Evolutionary conservation across 495 filamentous ascomycete genomes (phyloP).

Genomic region (Elasticomyces elasticus): DNA sequence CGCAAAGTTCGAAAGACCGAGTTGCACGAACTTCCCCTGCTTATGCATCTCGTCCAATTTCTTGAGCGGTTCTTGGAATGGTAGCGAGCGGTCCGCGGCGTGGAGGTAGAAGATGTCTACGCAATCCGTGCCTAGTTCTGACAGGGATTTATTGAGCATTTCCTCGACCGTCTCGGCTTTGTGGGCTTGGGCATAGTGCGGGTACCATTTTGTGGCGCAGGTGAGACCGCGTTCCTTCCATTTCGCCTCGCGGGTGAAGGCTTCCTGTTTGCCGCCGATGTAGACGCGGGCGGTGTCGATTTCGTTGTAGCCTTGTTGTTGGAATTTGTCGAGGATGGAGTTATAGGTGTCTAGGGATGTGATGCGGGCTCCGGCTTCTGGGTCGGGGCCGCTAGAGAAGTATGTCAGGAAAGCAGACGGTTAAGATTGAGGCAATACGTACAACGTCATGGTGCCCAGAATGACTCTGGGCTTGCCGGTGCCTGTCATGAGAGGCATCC

Average conservation of each 20-base stretch:
- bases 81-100: conserved; percentile 57
- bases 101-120: conserved; percentile 90
- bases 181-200: conserved; percentile 47
- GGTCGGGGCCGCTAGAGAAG: conserved; percentile 8
- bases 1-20: conserved; percentile 78
- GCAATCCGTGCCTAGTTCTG: conserved; percentile 60
- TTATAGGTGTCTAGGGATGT: conserved; percentile 32
- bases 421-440: background rate
- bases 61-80: conserved; percentile 67
- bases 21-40: conserved; percentile 72
- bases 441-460: conserved; percentile 53
- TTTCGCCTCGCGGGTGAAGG: conserved; percentile 60
- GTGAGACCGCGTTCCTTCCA: conserved; percentile 79
- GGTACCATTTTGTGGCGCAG: conserved; percentile 78
- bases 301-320: conserved; percentile 45
- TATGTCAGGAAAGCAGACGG: background rate
- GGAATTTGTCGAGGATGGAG: conserved; percentile 44
- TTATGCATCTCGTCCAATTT: conserved; percentile 74
- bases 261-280: conserved; percentile 65
- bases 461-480: conserved; percentile 43
- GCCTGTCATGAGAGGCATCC: conserved; percentile 24
- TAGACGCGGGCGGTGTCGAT: conserved; percentile 61
- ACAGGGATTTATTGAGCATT: conserved; percentile 54
- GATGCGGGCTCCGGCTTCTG: conserved; percentile 24
- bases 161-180: conserved; percentile 49